These are phyloP conservation scores for Stephania yunnanensis DNA, from an alignment of 164 flowering plant genomes.

Conservation along the genomic window DNA sequence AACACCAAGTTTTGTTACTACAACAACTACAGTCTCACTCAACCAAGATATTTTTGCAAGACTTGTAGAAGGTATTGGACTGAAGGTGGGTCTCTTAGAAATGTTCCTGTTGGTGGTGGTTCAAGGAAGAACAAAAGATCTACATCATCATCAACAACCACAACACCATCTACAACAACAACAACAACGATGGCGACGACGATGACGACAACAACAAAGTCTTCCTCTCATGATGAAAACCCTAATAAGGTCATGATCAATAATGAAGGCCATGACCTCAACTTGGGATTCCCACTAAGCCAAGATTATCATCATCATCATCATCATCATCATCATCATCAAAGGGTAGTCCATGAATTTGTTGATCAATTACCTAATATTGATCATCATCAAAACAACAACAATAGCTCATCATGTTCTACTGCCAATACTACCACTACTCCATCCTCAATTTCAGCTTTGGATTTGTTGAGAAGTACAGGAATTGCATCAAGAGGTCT, in stretches of 20 bases:
- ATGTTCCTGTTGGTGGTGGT: conserved; percentile 94
- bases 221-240: conserved; percentile 36
- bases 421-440: conserved; percentile 14
- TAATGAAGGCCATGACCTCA: conserved; percentile 66
- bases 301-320: neutral
- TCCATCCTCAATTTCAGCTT: conserved; percentile 34
- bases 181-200: neutral
- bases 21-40: conserved; percentile 95
- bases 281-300: conserved; percentile 44
- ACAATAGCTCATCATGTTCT: conserved; percentile 15
- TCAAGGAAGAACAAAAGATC: conserved; percentile 81
- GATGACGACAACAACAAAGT: conserved; percentile 20
- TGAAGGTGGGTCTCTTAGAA: conserved; percentile 88
- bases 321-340: neutral
- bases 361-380: conserved; percentile 23
- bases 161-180: neutral
- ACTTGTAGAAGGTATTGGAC: conserved; percentile 96
- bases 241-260: conserved; percentile 49
- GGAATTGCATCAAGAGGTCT: conserved; percentile 37
- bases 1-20: conserved; percentile 96
- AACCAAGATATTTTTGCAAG: conserved; percentile 94
- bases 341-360: conserved; percentile 18
- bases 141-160: conserved; percentile 28
- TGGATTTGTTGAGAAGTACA: conserved; percentile 43
- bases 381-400: conserved; percentile 13